Conservation (phyloP, 2,329 filamentous ascomycete genomes). For the Paracamarosporium sp. region DNA sequence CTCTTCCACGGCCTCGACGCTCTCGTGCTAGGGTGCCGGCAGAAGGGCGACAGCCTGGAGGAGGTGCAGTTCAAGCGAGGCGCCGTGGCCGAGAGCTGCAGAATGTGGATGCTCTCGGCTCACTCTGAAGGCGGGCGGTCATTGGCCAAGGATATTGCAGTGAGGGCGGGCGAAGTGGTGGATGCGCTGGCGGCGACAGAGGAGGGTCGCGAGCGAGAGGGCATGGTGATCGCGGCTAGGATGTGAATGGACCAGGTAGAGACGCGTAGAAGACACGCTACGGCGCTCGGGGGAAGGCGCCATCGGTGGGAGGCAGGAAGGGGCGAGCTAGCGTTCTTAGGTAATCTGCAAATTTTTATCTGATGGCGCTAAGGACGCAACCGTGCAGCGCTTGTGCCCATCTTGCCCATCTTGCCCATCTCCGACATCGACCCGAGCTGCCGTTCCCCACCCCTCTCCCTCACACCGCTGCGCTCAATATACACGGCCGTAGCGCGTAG, state of each 20-base stretch:
- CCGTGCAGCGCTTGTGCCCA: background rate
- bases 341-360: slow-evolving; percentile 41
- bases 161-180: slow-evolving; percentile 42
- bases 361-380: slow-evolving; percentile 25
- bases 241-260: slow-evolving; percentile 25
- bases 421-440: slow-evolving; percentile 27
- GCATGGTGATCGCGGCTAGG: slow-evolving; percentile 35
- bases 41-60: slow-evolving; percentile 44
- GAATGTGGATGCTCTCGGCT: slow-evolving; percentile 42
- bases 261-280: too few species aligned
- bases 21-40: slow-evolving; percentile 42
- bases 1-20: slow-evolving; percentile 39
- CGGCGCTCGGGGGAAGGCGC: background rate
- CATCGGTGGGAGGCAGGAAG: background rate
- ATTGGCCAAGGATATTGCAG: slow-evolving; percentile 44
- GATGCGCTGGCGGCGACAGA: slow-evolving; percentile 24
- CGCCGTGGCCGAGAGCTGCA: slow-evolving; percentile 33
- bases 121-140: slow-evolving; percentile 41
- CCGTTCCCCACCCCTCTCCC: slow-evolving; percentile 17
- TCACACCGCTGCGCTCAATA: slow-evolving; percentile 16
- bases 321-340: slow-evolving; percentile 2
- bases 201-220: slow-evolving; percentile 22
- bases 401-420: slow-evolving; percentile 8
- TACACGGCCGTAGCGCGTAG: slow-evolving; percentile 20
- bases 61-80: slow-evolving; percentile 48